These are phyloP conservation scores for Exophiala calicioides DNA, from an alignment of 2,329 filamentous ascomycete species.

Conservation along the genomic window DNA sequence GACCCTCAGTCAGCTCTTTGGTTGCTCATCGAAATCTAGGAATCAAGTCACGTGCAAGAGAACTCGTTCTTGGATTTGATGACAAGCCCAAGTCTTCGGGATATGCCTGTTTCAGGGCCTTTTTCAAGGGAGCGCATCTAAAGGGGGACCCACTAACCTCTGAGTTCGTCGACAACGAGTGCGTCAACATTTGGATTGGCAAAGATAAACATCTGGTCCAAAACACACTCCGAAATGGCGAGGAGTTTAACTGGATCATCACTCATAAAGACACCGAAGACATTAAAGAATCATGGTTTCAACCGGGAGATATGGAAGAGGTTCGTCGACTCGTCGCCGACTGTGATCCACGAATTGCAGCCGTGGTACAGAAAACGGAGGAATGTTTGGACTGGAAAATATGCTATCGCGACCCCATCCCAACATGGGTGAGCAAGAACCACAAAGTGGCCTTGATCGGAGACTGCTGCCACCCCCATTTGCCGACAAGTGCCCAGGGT, in stretches of 20 bases:
- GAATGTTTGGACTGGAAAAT: conserved; percentile 37
- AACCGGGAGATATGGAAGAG: conserved; percentile 55
- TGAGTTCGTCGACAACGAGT: conserved; percentile 55
- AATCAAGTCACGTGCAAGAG: conserved; percentile 55
- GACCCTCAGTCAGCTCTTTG: background rate
- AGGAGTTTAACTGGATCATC: conserved; percentile 50
- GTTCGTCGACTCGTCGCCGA: conserved; percentile 53
- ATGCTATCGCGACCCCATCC: conserved; percentile 34
- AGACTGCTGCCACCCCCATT: conserved; percentile 42
- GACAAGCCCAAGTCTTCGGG: conserved; percentile 39
- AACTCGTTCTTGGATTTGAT: conserved; percentile 46
- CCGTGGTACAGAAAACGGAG: conserved; percentile 46
- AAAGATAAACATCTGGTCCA: conserved; percentile 53
- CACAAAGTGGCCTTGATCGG: conserved; percentile 38
- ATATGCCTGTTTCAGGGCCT: conserved; percentile 36
- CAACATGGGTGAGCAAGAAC: conserved; percentile 32
- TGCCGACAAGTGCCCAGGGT: conserved; percentile 48
- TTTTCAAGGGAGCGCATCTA: conserved; percentile 46
- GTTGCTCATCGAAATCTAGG: conserved; percentile 34
- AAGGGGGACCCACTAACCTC: conserved; percentile 53
- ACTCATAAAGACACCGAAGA: conserved; percentile 52
- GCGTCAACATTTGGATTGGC: conserved; percentile 57
- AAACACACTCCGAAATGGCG: conserved; percentile 54
- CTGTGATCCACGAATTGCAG: conserved; percentile 53
- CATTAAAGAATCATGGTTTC: conserved; percentile 59